A percentile compares a stretch with the other conserved stretches of the same genome.
These are phyloP conservation scores for Aureobasidium sp. DNA, from an alignment of 2,329 filamentous ascomycete species.

Conservation along the genomic window DNA sequence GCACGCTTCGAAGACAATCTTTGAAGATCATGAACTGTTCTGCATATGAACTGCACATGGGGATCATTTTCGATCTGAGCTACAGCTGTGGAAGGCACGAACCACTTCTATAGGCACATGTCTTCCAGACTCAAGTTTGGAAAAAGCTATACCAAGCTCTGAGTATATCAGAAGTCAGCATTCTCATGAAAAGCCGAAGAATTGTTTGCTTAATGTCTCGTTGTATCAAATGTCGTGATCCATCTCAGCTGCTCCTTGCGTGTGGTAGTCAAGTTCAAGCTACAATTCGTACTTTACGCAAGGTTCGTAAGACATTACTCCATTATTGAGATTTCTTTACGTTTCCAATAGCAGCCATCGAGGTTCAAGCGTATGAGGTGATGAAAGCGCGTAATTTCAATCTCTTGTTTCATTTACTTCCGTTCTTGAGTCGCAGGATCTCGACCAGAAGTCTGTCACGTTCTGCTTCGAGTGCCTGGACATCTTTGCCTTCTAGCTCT, in stretches of 20 bases:
- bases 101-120: neutral
- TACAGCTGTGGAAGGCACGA: neutral
- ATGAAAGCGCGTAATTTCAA: too few species aligned
- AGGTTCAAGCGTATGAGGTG: too few species aligned
- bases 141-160: neutral
- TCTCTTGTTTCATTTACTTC: neutral
- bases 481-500: slow-evolving; percentile 4
- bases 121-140: neutral
- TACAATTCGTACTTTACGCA: neutral
- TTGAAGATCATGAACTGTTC: neutral
- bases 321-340: too few species aligned
- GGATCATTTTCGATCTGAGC: neutral
- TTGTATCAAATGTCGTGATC: neutral
- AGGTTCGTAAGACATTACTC: neutral
- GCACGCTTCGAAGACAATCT: neutral
- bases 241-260: neutral
- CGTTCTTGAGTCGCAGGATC: neutral
- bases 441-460: neutral
- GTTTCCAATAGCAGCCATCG: too few species aligned
- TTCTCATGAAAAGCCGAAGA: neutral
- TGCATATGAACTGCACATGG: neutral
- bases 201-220: neutral
- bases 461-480: neutral
- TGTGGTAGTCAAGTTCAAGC: neutral
- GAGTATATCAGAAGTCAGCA: neutral